phyloP scores from a whole-genome alignment of 257 asterid genomes.

The Anisodus tanguticus region DNA sequence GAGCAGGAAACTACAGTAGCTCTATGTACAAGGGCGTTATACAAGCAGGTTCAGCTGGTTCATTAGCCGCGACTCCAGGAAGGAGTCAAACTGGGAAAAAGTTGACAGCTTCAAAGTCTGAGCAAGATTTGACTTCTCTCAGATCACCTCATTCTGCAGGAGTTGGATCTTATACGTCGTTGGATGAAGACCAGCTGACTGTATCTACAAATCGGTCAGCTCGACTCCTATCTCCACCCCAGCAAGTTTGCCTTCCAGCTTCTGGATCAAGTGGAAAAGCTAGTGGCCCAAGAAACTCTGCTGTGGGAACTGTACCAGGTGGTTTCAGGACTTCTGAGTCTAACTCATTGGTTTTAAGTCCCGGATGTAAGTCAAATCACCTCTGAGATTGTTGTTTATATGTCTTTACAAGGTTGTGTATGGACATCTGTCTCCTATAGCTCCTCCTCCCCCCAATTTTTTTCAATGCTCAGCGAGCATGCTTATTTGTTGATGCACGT shows the following conservation, averaged over 20 bases:
- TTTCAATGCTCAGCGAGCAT: neutral
- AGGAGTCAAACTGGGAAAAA: slow-evolving; percentile 58
- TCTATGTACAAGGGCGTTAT: slow-evolving; percentile 51
- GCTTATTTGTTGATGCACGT: neutral
- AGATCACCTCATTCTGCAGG: slow-evolving; percentile 68
- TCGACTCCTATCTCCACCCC: slow-evolving; percentile 53
- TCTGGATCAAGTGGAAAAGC: slow-evolving; percentile 49
- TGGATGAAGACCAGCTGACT: slow-evolving; percentile 61
- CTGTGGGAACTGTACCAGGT: slow-evolving; percentile 51
- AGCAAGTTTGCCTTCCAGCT: slow-evolving; percentile 46
- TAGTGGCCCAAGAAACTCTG: slow-evolving; percentile 49
- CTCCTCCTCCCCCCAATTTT: too few relatives aligned
- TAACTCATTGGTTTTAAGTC: slow-evolving; percentile 61
- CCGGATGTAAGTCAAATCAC: slow-evolving; percentile 62
- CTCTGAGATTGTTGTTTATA: slow-evolving; percentile 19
- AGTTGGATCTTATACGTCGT: slow-evolving; percentile 54
- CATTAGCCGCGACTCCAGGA: slow-evolving; percentile 52
- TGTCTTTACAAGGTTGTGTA: slow-evolving; percentile 28
- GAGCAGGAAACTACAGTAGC: slow-evolving; percentile 47
- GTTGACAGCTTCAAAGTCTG: slow-evolving; percentile 74
- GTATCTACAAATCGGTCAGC: slow-evolving; percentile 52
- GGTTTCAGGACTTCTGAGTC: slow-evolving; percentile 54
- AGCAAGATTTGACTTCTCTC: slow-evolving; percentile 81
- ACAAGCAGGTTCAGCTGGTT: slow-evolving; percentile 68
- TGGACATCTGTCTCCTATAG: neutral